phyloP scores from a whole-genome alignment of 495 filamentous ascomycete genomes.

The Hypoxylon rickii region DNA sequence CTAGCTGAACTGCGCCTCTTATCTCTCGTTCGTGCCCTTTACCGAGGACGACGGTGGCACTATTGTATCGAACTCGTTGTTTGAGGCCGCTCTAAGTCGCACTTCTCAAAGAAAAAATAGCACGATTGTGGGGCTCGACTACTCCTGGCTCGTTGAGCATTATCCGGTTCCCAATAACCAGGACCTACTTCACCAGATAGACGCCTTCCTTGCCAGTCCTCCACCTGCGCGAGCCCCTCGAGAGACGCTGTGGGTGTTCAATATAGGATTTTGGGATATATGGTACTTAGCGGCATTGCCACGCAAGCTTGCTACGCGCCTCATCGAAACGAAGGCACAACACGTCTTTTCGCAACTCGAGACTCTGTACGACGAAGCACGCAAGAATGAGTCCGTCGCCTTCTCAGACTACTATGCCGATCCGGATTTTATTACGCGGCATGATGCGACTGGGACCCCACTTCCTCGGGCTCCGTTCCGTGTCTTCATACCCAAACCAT shows the following conservation, averaged over 20 bases:
- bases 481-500: constrained; percentile 47
- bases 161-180: constrained; percentile 39
- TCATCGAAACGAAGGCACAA: constrained; percentile 36
- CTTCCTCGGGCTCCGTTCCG: constrained; percentile 38
- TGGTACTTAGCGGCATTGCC: constrained; percentile 51
- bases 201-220: constrained; percentile 42
- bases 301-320: constrained; percentile 32
- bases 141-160: constrained; percentile 42
- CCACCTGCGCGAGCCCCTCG: constrained; percentile 24
- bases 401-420: constrained; percentile 27
- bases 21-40: constrained; percentile 40
- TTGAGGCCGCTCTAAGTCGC: constrained; percentile 34
- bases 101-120: constrained; percentile 22
- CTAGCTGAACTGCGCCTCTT: constrained; percentile 41
- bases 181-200: constrained; percentile 48
- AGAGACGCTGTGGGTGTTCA: constrained; percentile 53
- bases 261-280: constrained; percentile 54
- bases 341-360: constrained; percentile 49
- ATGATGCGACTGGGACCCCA: background rate
- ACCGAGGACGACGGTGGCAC: constrained; percentile 24
- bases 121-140: constrained; percentile 34
- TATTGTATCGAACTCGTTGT: constrained; percentile 41
- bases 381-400: constrained; percentile 34
- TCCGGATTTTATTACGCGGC: background rate
- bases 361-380: constrained; percentile 44